phyloP scores from a whole-genome alignment of 805 yeast species.

The Sporopachydermia quercuum region DNA sequence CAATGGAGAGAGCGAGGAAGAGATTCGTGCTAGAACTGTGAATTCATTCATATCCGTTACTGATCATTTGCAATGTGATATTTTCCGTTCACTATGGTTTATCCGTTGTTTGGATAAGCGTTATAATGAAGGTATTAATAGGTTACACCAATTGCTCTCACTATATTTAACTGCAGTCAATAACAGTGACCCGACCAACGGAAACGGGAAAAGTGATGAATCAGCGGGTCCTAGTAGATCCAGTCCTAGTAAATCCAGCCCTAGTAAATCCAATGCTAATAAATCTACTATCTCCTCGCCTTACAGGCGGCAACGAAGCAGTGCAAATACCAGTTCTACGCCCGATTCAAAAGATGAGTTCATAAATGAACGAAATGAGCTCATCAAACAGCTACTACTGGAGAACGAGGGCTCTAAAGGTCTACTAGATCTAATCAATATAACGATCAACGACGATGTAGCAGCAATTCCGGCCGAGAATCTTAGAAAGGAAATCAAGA shows the following conservation, averaged over 20 bases:
- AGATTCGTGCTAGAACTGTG: too few species aligned
- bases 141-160: background rate
- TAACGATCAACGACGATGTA: background rate
- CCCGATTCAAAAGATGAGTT: too few species aligned
- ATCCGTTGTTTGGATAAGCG: background rate
- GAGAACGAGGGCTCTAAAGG: background rate
- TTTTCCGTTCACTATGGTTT: slow-evolving; percentile 1
- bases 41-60: too few species aligned
- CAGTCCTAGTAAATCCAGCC: background rate
- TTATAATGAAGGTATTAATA: background rate
- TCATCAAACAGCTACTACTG: background rate
- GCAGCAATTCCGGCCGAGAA: background rate
- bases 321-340: background rate
- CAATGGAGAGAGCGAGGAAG: too few species aligned
- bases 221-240: background rate
- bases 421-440: background rate
- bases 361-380: too few species aligned
- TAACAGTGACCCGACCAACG: background rate
- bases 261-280: background rate
- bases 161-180: background rate
- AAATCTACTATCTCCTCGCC: background rate
- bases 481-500: background rate
- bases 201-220: background rate
- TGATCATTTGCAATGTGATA: slow-evolving; percentile 4
- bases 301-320: too few species aligned